Base-by-base conservation (phyloP, 805 yeast genomes). In the Danielia oregonensis region DNA sequence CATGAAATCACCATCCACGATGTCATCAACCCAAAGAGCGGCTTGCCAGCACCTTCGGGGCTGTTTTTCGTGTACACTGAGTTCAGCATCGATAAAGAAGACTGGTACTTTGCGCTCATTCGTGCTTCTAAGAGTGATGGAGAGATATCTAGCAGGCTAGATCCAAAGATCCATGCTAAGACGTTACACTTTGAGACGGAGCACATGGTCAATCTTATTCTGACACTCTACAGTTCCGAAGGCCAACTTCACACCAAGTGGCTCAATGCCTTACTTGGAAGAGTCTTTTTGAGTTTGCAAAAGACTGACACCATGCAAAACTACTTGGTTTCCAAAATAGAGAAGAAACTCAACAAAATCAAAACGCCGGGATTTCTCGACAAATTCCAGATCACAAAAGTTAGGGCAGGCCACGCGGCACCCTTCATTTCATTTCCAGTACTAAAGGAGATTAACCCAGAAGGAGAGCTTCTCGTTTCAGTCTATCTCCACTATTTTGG, bases 341-440 rank as follows among this genome's bases (percentile, higher is more conserved):
- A 78, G 40, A 78, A 78, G 47, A 88, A 88, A 57, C 63, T 93
- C 28, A 74, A 79, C 29, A 81, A 88, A 51, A 79, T 88, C 35
- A 84, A 86, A 50, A 79, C 78, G 26, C 97, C 97, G 1, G 93
- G 88, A 1, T 89, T 88, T 49, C 59, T 93, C 29, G 95, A 87
- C 48, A 91, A 86, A 48, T 78, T 93, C 40, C 77, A 75, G 37
- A 82, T 93, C 31, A 78, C 74, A 32, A 71, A 79, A 34, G 74
- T 93, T 11, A 72, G 76, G 42, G 80, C 86, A 4, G 98, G 98
- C 1, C 70, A 71, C 35, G 70, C 88, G 4, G 86, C 91, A 0
- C 98, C 98, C 0, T 70, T 78, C 35, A 60, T 93, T 25, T 79
- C 94, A 0, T 75, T 75, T 47, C 95, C 96, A 0, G 71, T 71